Percentiles rank a stretch among this genome's conserved stretches.
phyloP scores from a whole-genome alignment of 176 grass and related monocot genomes.

The Triticum turgidum region DNA sequence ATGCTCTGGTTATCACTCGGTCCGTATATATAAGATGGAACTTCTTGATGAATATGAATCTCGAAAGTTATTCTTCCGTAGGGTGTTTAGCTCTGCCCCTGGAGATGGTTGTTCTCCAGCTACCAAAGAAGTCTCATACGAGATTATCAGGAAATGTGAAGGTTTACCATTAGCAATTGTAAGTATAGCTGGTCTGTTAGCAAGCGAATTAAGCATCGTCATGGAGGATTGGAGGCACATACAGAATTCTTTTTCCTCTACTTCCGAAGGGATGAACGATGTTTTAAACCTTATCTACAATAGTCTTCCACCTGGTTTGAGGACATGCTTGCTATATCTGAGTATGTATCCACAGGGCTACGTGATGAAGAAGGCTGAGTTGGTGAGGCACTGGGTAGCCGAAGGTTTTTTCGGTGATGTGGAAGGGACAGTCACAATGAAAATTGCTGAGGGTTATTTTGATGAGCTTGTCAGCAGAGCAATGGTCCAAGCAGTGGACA shows the following conservation, averaged over 20 bases:
- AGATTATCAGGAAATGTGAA: background rate
- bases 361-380: too few relatives aligned
- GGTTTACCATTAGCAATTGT: background rate
- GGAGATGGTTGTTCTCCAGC: background rate
- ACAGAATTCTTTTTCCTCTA: too few relatives aligned
- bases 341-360: too few relatives aligned
- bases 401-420: too few relatives aligned
- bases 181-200: background rate
- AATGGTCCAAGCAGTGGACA: too few relatives aligned
- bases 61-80: background rate
- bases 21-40: background rate
- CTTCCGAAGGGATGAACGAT: background rate
- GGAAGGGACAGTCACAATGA: fast-evolving
- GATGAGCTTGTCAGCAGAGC: too few relatives aligned
- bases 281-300: background rate
- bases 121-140: background rate
- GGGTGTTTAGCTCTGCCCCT: background rate
- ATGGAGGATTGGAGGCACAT: too few relatives aligned
- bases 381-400: too few relatives aligned
- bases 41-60: background rate
- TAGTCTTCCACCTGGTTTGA: too few relatives aligned
- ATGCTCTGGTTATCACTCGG: background rate
- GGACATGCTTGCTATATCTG: too few relatives aligned
- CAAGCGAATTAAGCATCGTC: background rate
- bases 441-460: too few relatives aligned